These are phyloP conservation scores for Cyclotella choctawhatcheeana DNA, from an alignment of 108 stramenopile species.

Conservation along the genomic window DNA sequence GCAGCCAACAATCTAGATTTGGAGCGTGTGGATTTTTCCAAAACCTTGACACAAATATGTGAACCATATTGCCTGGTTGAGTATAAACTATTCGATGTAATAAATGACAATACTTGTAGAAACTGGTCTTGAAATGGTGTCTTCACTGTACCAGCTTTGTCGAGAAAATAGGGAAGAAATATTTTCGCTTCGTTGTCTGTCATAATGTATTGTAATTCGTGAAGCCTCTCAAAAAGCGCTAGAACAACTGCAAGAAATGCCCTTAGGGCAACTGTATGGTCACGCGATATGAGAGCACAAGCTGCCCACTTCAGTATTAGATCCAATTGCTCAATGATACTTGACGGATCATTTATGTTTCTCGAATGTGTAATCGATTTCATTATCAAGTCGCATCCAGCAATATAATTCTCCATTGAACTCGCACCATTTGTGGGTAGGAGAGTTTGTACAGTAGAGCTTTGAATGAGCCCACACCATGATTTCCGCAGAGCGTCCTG, in stretches of 20 bases:
- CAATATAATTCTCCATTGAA: conserved; percentile 77
- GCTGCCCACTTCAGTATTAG: conserved; percentile 79
- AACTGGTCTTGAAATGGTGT: conserved; percentile 67
- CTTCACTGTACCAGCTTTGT: conserved; percentile 81
- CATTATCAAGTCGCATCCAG: conserved; percentile 68
- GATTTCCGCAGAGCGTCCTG: conserved; percentile 62
- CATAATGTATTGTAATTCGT: conserved; percentile 61
- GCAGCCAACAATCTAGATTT: conserved; percentile 73
- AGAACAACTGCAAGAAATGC: conserved; percentile 60
- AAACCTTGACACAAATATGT: conserved; percentile 67
- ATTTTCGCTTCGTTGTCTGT: conserved; percentile 68
- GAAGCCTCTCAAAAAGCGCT: conserved; percentile 42
- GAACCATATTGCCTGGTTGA: conserved; percentile 65
- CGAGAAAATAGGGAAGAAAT: conserved; percentile 76
- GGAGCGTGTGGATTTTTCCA: conserved; percentile 66
- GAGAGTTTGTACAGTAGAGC: conserved; percentile 47
- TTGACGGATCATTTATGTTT: conserved; percentile 39
- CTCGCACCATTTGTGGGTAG: conserved; percentile 74
- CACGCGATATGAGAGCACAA: conserved; percentile 70
- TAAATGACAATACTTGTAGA: conserved; percentile 50
- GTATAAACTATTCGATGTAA: conserved; percentile 55
- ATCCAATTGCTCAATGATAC: conserved; percentile 74
- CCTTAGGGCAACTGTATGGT: conserved; percentile 77
- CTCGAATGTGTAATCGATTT: conserved; percentile 62
- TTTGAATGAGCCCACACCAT: conserved; percentile 64